Percentiles rank a stretch among this genome's conserved stretches.
phyloP scores from a whole-genome alignment of 257 asterid species.

The Fraxinus cuspidata region DNA sequence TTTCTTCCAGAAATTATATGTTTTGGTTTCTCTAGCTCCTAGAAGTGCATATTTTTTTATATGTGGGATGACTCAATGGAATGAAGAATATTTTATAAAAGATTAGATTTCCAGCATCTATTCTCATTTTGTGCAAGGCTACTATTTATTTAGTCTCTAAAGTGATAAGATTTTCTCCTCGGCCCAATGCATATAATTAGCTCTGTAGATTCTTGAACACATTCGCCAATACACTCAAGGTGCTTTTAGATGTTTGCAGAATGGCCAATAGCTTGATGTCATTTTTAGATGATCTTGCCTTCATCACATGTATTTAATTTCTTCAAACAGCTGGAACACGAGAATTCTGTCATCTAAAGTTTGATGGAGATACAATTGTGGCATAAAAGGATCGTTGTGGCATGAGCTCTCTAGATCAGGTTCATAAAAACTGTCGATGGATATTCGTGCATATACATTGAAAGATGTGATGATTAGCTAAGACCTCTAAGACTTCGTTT shows the following conservation, averaged over 20 bases:
- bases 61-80: background rate
- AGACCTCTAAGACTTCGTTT: background rate
- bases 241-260: no score
- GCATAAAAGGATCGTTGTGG: background rate
- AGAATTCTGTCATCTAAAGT: background rate
- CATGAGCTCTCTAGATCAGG: background rate
- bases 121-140: background rate
- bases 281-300: background rate
- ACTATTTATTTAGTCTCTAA: background rate
- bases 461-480: no score
- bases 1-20: background rate
- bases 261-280: background rate
- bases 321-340: background rate
- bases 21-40: background rate
- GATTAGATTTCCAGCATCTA: background rate
- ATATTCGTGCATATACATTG: background rate
- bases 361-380: background rate
- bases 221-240: background rate
- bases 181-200: background rate
- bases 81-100: background rate
- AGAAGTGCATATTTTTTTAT: background rate
- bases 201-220: background rate
- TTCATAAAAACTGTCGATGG: background rate
- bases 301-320: background rate
- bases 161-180: background rate